Conservation (phyloP, 192 early-diverging fungal genomes). For the Backusella mclennaniae region DNA sequence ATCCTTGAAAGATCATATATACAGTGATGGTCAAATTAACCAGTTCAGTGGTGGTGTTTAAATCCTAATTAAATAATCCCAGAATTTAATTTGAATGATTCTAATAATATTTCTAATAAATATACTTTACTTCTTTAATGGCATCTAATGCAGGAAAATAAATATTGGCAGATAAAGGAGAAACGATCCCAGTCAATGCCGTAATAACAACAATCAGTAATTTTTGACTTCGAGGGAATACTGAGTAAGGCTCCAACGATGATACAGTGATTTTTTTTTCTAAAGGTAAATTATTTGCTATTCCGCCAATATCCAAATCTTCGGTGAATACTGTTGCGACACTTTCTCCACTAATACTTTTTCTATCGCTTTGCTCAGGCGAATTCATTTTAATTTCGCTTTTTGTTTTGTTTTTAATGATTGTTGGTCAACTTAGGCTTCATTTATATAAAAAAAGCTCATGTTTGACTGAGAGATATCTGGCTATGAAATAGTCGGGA, state of each 20-base stretch:
- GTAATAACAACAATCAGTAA: constrained; percentile 31
- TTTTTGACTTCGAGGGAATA: constrained; percentile 24
- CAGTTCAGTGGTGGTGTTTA: constrained; percentile 24
- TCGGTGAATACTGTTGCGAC: background rate
- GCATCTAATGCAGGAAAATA: constrained; percentile 28
- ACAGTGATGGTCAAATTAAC: constrained; percentile 35
- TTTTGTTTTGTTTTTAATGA: background rate
- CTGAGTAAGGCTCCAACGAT: constrained; percentile 15
- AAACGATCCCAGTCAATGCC: constrained; percentile 33
- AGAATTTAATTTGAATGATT: background rate
- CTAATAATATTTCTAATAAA: background rate
- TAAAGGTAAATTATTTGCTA: background rate
- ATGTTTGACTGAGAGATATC: background rate
- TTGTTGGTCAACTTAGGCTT: background rate
- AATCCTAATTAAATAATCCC: constrained; percentile 22
- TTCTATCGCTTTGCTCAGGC: background rate
- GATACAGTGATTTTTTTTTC: background rate
- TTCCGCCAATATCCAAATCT: background rate
- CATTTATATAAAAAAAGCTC: background rate
- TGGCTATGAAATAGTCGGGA: background rate
- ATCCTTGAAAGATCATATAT: constrained; percentile 41
- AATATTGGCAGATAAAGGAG: constrained; percentile 25
- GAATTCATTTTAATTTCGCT: background rate
- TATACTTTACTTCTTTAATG: constrained; percentile 19
- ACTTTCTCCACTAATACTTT: background rate